Percentiles rank a stretch among this genome's conserved stretches.
phyloP scores from a whole-genome alignment of 176 grass and related monocot genomes.

The Leersia perrieri region DNA sequence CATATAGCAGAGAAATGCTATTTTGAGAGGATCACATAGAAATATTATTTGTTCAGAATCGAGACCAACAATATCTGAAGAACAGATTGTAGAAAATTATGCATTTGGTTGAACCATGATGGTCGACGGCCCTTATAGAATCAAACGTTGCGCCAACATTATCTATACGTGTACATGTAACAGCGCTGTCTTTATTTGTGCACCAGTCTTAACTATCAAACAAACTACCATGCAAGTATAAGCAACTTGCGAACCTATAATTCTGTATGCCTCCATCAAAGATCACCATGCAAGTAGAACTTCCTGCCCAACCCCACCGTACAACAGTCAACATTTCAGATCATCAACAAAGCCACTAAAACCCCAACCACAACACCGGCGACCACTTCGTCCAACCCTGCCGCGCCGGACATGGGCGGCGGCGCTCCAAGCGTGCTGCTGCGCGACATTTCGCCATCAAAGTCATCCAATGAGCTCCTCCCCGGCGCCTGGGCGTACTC shows the following conservation, averaged over 20 bases:
- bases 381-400: slow-evolving; percentile 15
- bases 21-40: too few species aligned
- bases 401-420: slow-evolving; percentile 19
- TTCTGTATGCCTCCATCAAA: too few species aligned
- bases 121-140: neutral
- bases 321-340: slow-evolving; percentile 3
- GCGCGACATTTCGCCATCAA: neutral
- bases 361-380: neutral
- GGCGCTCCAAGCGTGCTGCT: slow-evolving; percentile 23
- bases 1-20: too few species aligned
- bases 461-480: neutral
- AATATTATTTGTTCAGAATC: too few species aligned
- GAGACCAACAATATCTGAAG: too few species aligned
- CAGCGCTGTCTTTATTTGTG: neutral
- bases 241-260: neutral
- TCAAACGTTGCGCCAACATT: neutral
- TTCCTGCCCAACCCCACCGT: neutral
- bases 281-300: neutral
- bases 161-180: neutral
- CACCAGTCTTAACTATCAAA: neutral
- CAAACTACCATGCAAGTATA: too few species aligned
- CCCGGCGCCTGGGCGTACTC: slow-evolving; percentile 27
- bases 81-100: neutral
- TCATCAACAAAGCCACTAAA: slow-evolving; percentile 27
- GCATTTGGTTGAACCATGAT: neutral